A percentile compares a stretch with the other conserved stretches of the same genome.
phyloP scores from a whole-genome alignment of 352 stramenopile species.

The Globisporangium paddicum region DNA sequence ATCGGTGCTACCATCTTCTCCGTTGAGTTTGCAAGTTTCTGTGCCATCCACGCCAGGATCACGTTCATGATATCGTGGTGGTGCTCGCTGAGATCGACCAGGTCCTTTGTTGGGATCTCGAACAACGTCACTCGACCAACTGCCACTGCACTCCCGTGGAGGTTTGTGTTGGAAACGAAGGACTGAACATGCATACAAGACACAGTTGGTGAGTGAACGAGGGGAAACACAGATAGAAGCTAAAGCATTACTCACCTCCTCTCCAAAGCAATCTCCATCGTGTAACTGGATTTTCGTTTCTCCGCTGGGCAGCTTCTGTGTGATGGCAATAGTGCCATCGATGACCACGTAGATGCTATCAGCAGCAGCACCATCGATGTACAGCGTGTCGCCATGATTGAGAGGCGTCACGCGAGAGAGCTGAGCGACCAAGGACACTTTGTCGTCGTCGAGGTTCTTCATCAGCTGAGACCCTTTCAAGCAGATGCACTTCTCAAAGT shows the following conservation, averaged over 20 bases:
- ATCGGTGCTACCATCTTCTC: conserved; percentile 62
- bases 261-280: conserved; percentile 76
- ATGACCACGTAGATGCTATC: conserved; percentile 64
- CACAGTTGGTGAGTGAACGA: not conserved
- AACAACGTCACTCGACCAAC: conserved; percentile 64
- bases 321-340: conserved; percentile 63
- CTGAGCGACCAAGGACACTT: conserved; percentile 73
- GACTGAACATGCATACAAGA: conserved; percentile 32
- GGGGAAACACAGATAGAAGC: conserved; percentile 8
- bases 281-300: conserved; percentile 40
- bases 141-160: conserved; percentile 35
- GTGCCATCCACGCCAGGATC: conserved; percentile 70
- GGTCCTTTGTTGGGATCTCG: conserved; percentile 68
- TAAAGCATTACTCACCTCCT: conserved; percentile 40
- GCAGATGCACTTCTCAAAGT: conserved; percentile 84
- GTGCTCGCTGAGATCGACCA: conserved; percentile 73
- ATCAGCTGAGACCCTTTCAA: conserved; percentile 81
- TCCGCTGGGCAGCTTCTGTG: conserved; percentile 13
- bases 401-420: conserved; percentile 62
- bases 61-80: conserved; percentile 84
- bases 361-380: conserved; percentile 32
- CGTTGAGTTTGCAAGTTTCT: conserved; percentile 62
- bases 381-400: conserved; percentile 53
- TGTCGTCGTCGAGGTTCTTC: conserved; percentile 80
- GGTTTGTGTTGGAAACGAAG: conserved; percentile 52